Percentiles rank a stretch among this genome's conserved stretches.
These are phyloP conservation scores for Coniochaeta hoffmannii DNA, from an alignment of 2,329 filamentous ascomycete species.

Conservation along the genomic window DNA sequence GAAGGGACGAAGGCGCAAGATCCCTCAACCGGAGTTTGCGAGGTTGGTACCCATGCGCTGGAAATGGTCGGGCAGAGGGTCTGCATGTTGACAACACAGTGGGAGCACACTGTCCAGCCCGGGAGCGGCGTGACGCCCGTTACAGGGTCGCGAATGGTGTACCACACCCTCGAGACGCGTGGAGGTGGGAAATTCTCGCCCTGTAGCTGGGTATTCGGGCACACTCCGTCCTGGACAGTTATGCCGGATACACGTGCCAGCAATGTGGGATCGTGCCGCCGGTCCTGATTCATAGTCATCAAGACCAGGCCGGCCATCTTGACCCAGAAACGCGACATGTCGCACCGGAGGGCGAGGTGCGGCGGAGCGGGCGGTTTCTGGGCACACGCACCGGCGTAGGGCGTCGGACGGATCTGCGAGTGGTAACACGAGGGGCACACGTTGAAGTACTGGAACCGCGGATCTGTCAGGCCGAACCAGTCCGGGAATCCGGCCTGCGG, in stretches of 20 bases:
- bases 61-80: conserved; percentile 6
- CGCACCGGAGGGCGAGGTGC: conserved; percentile 6
- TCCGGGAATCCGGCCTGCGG: conserved; percentile 6
- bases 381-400: conserved; percentile 6
- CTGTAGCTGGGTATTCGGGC: conserved; percentile 5
- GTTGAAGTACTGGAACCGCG: conserved; percentile 7
- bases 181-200: neutral
- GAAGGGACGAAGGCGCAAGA: conserved; percentile 5
- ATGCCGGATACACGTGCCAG: conserved; percentile 7
- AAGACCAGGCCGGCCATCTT: conserved; percentile 8
- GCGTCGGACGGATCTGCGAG: conserved; percentile 7
- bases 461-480: conserved; percentile 8
- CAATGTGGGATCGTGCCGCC: conserved; percentile 3
- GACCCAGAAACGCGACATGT: conserved; percentile 11
- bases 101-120: conserved; percentile 7
- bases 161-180: conserved; percentile 6
- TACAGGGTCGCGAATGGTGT: conserved; percentile 3
- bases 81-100: conserved; percentile 6
- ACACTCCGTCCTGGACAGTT: conserved; percentile 5
- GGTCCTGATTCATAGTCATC: conserved; percentile 8
- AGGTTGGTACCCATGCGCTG: conserved; percentile 1
- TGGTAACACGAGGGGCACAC: conserved; percentile 10
- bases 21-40: neutral
- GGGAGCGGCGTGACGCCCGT: conserved; percentile 5
- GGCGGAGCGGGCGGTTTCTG: conserved; percentile 5